Evolutionary conservation across 352 stramenopile genomes (phyloP).

Genomic region (Poterioochromonas sp.): DNA sequence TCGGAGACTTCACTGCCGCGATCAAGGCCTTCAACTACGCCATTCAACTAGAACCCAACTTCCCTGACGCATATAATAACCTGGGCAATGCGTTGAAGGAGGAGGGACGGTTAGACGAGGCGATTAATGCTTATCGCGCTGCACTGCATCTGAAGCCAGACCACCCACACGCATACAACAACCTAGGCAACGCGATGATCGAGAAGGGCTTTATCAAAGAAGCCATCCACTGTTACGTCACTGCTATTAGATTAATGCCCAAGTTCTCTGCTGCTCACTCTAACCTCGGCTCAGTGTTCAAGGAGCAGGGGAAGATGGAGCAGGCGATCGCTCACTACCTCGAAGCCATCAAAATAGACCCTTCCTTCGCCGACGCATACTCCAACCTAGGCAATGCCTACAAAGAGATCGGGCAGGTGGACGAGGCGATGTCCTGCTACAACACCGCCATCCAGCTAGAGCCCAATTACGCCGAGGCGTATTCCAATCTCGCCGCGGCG

Average conservation of each 20-base stretch:
- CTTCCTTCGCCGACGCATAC: conserved; percentile 76
- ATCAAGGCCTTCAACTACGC: conserved; percentile 75
- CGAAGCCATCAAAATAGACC: conserved; percentile 79
- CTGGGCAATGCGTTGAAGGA: conserved; percentile 77
- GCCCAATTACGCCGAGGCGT: conserved; percentile 73
- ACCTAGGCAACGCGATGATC: conserved; percentile 76
- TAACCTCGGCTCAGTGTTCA: conserved; percentile 85
- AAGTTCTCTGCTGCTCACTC: conserved; percentile 78
- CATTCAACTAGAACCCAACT: conserved; percentile 80
- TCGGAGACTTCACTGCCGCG: conserved; percentile 63
- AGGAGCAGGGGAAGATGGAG: conserved; percentile 79
- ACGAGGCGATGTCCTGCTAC: conserved; percentile 74
- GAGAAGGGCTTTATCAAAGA: conserved; percentile 81
- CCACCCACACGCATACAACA: conserved; percentile 85
- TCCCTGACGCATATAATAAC: conserved; percentile 85
- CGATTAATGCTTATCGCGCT: conserved; percentile 70
- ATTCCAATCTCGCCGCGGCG: conserved; percentile 75
- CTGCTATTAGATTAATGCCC: conserved; percentile 72
- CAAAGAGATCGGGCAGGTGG: conserved; percentile 71
- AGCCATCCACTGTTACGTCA: conserved; percentile 83
- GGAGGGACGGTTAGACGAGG: conserved; percentile 44
- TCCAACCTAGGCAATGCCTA: conserved; percentile 88
- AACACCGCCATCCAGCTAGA: conserved; percentile 75
- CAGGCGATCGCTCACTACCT: conserved; percentile 85
- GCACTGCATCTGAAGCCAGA: conserved; percentile 75